Evolutionary conservation across 345 rosid genomes (phyloP).

Genomic region (Microthlaspi erraticum): DNA sequence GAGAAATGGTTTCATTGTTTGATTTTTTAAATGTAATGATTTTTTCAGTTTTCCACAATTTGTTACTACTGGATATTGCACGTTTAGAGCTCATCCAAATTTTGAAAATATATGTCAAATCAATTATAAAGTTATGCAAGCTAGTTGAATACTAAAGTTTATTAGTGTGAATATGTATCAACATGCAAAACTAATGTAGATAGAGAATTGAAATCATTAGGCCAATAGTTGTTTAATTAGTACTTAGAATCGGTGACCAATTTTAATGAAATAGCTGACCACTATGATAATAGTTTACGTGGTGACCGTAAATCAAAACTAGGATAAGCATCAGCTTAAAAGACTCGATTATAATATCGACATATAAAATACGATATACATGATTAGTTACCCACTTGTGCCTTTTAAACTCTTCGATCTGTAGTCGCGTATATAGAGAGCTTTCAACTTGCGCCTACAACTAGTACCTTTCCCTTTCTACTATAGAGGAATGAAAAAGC

Average conservation of each 20-base stretch:
- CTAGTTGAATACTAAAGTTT: neutral
- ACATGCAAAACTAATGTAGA: neutral
- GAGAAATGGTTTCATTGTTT: neutral
- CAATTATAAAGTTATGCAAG: neutral
- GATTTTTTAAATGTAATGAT: neutral
- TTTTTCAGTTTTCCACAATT: neutral
- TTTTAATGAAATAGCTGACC: neutral
- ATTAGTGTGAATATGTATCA: neutral
- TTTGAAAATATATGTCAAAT: neutral
- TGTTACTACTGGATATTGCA: conserved; percentile 1
- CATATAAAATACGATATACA: neutral
- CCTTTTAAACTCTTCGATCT: neutral
- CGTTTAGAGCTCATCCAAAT: neutral
- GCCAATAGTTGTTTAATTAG: no score
- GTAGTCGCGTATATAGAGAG: neutral
- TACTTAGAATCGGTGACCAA: neutral
- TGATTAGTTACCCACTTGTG: conserved; percentile 22
- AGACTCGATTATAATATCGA: neutral
- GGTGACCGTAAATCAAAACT: neutral
- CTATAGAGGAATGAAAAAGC: conserved; percentile 20
- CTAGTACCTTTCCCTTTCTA: conserved; percentile 33
- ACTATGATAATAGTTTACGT: neutral
- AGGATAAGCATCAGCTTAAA: neutral
- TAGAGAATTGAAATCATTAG: no score
- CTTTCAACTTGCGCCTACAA: conserved; percentile 29